Percentiles rank a stretch among this genome's conserved stretches.
phyloP scores from a whole-genome alignment of 208 protist species.

The Trypanosoma cruzi region DNA sequence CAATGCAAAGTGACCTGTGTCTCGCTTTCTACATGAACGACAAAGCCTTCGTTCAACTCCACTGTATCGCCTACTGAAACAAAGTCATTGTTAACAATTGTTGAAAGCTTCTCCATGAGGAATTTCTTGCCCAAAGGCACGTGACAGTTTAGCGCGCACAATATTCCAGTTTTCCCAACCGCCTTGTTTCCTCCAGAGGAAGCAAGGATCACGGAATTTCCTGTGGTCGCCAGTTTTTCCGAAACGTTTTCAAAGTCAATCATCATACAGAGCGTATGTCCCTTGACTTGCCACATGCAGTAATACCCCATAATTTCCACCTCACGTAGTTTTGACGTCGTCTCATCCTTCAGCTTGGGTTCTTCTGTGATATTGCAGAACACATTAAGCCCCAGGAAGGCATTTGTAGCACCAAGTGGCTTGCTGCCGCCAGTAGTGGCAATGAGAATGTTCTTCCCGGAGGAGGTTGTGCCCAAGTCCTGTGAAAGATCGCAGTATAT shows the following conservation, averaged over 20 bases:
- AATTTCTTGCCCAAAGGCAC: constrained; percentile 34
- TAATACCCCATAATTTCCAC: constrained; percentile 46
- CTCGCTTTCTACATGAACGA: constrained; percentile 20
- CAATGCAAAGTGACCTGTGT: constrained; percentile 20
- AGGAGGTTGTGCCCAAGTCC: constrained; percentile 55
- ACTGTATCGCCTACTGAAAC: constrained; percentile 35
- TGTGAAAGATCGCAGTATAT: constrained; percentile 68
- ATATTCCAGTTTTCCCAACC: constrained; percentile 64
- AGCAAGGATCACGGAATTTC: constrained; percentile 74
- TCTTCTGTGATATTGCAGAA: constrained; percentile 60
- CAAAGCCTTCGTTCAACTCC: constrained; percentile 42
- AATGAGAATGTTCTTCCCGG: constrained; percentile 73
- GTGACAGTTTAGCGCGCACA: constrained; percentile 79
- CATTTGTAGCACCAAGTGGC: constrained; percentile 67
- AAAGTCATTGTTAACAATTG: constrained; percentile 2
- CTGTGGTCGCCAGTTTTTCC: constrained; percentile 45
- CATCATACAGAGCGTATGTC: constrained; percentile 52
- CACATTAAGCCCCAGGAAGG: constrained; percentile 77
- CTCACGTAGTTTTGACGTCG: constrained; percentile 31
- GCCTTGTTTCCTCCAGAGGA: constrained; percentile 68
- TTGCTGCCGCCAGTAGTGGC: constrained; percentile 79
- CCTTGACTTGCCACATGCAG: constrained; percentile 50
- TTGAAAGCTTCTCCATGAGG: constrained; percentile 34
- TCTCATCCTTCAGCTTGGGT: constrained; percentile 32
- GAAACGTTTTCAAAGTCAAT: constrained; percentile 58